Conservation (phyloP, 139 green algal species). For the Astrephomene gubernaculifera region DNA sequence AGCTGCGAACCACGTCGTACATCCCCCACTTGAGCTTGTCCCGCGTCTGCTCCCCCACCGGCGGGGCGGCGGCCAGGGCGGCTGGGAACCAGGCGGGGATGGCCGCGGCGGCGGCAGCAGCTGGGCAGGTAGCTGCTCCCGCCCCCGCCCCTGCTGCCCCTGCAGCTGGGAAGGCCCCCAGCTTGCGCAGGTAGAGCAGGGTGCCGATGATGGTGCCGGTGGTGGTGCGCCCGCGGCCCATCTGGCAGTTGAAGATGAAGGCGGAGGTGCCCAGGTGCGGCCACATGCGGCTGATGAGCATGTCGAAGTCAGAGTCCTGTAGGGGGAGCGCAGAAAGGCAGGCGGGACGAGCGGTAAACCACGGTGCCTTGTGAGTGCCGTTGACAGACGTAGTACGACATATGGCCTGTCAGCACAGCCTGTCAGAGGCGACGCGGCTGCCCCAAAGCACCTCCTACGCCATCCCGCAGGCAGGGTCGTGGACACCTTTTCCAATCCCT, state of each 20-base stretch:
- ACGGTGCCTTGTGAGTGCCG: no score
- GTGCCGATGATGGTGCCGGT: constrained; percentile 94
- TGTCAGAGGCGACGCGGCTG: no score
- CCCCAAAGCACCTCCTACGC: no score
- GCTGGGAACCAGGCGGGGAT: constrained; percentile 44
- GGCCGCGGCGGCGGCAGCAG: neutral
- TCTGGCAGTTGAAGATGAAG: constrained; percentile 98
- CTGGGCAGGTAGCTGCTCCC: neutral
- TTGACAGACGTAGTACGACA: no score
- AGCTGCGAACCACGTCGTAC: constrained; percentile 85
- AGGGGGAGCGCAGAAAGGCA: neutral
- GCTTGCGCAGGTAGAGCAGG: constrained; percentile 79
- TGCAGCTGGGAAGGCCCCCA: constrained; percentile 50
- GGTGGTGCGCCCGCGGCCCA: constrained; percentile 95
- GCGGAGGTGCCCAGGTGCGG: constrained; percentile 59
- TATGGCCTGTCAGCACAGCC: no score
- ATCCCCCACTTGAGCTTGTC: constrained; percentile 75
- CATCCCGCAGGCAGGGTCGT: no score
- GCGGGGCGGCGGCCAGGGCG: neutral
- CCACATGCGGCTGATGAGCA: constrained; percentile 78
- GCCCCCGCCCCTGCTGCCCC: neutral
- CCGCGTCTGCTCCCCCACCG: constrained; percentile 35
- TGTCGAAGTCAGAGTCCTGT: constrained; percentile 63
- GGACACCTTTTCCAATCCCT: no score
- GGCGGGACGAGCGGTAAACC: neutral